Conservation (phyloP, 2,329 filamentous ascomycete genomes). For the Pestalotiopsis sp. region DNA sequence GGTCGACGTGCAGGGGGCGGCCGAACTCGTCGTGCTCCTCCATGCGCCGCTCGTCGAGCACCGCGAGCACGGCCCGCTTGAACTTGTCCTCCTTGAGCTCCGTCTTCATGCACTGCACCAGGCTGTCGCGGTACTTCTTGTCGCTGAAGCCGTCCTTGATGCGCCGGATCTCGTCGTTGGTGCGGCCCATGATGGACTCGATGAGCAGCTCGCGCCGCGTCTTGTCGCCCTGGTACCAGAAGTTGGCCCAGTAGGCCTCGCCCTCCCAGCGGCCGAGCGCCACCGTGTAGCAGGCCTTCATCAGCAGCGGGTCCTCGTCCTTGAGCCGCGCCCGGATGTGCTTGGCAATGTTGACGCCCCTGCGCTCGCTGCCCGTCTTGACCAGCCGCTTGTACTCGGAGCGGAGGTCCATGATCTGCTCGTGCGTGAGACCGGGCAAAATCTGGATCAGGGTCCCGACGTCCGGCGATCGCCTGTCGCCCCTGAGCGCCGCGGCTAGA, state of each 20-base stretch:
- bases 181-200: conserved; percentile 87
- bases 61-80: conserved; percentile 81
- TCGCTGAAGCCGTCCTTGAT: conserved; percentile 91
- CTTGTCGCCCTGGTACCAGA: conserved; percentile 90
- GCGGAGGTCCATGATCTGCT: conserved; percentile 86
- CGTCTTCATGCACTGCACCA: conserved; percentile 84
- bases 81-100: conserved; percentile 97
- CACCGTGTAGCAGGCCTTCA: conserved; percentile 89
- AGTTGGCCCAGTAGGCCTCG: conserved; percentile 97
- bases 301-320: conserved; percentile 73
- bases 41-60: conserved; percentile 81
- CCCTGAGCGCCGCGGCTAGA: conserved; percentile 74
- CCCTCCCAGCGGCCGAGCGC: conserved; percentile 89
- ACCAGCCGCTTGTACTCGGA: conserved; percentile 87
- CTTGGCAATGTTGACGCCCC: conserved; percentile 83
- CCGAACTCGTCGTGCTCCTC: conserved; percentile 75
- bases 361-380: conserved; percentile 72
- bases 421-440: conserved; percentile 79
- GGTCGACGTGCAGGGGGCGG: conserved; percentile 57
- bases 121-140: conserved; percentile 83
- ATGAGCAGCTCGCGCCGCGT: conserved; percentile 87
- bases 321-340: conserved; percentile 79
- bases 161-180: conserved; percentile 80
- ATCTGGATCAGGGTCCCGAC: conserved; percentile 77
- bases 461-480: conserved; percentile 64